Conservation (phyloP, 352 stramenopile species). For the Pythium pectinolyticum region DNA sequence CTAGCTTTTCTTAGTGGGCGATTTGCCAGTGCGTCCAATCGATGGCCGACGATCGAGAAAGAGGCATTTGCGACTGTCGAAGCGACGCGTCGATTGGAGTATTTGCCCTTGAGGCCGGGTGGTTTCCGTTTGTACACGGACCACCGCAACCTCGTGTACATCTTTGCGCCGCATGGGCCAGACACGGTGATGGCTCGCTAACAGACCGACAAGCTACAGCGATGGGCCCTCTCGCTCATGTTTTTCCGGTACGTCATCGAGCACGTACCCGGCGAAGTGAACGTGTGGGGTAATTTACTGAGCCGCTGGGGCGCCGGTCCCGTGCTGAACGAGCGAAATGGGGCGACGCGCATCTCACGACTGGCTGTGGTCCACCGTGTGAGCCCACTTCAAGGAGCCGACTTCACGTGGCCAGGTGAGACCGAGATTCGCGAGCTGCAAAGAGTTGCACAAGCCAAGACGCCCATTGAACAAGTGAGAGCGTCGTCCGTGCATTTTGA, state of each 20-base stretch:
- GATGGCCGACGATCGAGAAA: conserved; percentile 27
- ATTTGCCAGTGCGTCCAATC: conserved; percentile 7
- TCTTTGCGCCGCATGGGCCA: conserved; percentile 14
- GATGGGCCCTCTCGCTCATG: conserved; percentile 28
- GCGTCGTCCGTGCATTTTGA: too few relatives aligned
- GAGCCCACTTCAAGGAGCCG: conserved; percentile 5
- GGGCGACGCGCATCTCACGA: background rate
- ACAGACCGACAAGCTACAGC: conserved; percentile 33
- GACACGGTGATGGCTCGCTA: conserved; percentile 14
- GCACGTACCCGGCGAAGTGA: conserved; percentile 25
- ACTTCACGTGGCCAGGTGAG: conserved; percentile 17
- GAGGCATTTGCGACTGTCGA: conserved; percentile 28
- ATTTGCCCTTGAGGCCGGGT: conserved; percentile 13
- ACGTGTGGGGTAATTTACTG: conserved; percentile 32
- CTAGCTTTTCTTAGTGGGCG: conserved; percentile 26
- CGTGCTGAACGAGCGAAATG: background rate
- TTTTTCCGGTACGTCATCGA: conserved; percentile 29
- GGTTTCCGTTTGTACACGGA: conserved; percentile 28
- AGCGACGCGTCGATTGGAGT: conserved; percentile 15
- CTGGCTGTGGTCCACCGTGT: conserved; percentile 6
- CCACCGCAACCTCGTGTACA: conserved; percentile 30
- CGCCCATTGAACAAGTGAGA: too few relatives aligned
- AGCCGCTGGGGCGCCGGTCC: conserved; percentile 16
- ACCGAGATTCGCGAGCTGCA: conserved; percentile 2
- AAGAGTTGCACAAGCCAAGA: too few relatives aligned